Conservation (phyloP, 257 asterid genomes). For the Solanum tarijense region DNA sequence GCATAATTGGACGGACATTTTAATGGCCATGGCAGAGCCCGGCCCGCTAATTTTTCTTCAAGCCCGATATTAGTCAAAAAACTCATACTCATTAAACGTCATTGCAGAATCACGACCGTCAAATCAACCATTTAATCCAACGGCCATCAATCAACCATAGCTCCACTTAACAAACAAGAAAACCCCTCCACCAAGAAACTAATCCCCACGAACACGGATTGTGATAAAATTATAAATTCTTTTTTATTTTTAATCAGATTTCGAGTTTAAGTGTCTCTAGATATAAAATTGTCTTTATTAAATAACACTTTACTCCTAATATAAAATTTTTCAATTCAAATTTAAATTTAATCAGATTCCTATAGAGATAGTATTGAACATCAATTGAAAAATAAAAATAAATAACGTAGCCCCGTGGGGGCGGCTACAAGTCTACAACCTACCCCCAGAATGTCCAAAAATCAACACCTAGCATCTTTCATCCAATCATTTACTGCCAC, state of each 20-base stretch:
- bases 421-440: conserved; percentile 19
- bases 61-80: neutral
- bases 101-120: conserved; percentile 5
- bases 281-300: accelerated
- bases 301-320: too few species aligned
- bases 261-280: accelerated
- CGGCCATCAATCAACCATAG: conserved; percentile 6
- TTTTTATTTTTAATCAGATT: too few species aligned
- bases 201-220: neutral
- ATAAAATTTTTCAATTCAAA: accelerated
- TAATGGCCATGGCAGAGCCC: neutral
- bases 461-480: conserved; percentile 20
- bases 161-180: conserved; percentile 8
- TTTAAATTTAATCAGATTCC: too few species aligned
- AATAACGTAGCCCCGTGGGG: neutral
- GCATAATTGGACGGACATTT: neutral
- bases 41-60: neutral
- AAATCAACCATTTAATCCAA: conserved; percentile 1
- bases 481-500: conserved; percentile 17
- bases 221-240: accelerated
- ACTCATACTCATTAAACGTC: neutral
- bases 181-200: conserved; percentile 51
- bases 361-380: too few species aligned
- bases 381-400: too few species aligned
- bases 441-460: conserved; percentile 20